Evolutionary conservation across 495 filamentous ascomycete genomes (phyloP).

Genomic region (Podospora didyma): DNA sequence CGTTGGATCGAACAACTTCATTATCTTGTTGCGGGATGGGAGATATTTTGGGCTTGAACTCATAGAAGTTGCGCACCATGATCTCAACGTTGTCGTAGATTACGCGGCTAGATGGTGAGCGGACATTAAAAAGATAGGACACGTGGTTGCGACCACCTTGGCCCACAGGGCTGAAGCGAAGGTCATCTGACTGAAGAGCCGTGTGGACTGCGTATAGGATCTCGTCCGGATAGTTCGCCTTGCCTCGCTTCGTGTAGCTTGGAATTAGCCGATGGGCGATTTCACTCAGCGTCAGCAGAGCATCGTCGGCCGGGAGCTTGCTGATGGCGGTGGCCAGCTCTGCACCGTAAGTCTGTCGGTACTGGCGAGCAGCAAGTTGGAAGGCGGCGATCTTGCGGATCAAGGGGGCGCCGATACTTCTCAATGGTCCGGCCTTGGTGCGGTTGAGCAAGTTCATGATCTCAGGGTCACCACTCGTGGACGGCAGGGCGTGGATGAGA

Average conservation of each 20-base stretch:
- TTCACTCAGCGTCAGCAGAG: conserved; percentile 58
- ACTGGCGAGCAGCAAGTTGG: conserved; percentile 40
- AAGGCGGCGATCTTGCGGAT: conserved; percentile 53
- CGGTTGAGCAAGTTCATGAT: conserved; percentile 45
- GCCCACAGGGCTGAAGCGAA: conserved; percentile 40
- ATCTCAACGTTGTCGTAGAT: conserved; percentile 25
- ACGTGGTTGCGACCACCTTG: conserved; percentile 27
- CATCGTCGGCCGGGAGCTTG: conserved; percentile 42
- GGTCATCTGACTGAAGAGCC: conserved; percentile 52
- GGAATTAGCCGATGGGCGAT: conserved; percentile 52
- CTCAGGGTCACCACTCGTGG: conserved; percentile 17
- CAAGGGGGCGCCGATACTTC: conserved; percentile 45
- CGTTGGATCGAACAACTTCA: conserved; percentile 1
- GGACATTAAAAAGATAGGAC: conserved; percentile 37
- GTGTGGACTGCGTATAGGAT: conserved; percentile 68
- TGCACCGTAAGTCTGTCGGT: conserved; percentile 49
- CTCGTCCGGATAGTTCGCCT: conserved; percentile 43
- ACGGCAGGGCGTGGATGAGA: conserved; percentile 59
- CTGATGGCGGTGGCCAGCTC: conserved; percentile 48
- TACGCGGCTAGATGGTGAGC: conserved; percentile 24
- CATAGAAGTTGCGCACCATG: conserved; percentile 30
- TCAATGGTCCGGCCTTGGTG: conserved; percentile 48
- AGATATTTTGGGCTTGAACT: no score
- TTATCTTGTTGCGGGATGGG: neutral
- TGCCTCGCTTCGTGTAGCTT: conserved; percentile 40